These are phyloP conservation scores for Aspergillus brasiliensis DNA, from an alignment of 2,329 filamentous ascomycete species.

Conservation along the genomic window DNA sequence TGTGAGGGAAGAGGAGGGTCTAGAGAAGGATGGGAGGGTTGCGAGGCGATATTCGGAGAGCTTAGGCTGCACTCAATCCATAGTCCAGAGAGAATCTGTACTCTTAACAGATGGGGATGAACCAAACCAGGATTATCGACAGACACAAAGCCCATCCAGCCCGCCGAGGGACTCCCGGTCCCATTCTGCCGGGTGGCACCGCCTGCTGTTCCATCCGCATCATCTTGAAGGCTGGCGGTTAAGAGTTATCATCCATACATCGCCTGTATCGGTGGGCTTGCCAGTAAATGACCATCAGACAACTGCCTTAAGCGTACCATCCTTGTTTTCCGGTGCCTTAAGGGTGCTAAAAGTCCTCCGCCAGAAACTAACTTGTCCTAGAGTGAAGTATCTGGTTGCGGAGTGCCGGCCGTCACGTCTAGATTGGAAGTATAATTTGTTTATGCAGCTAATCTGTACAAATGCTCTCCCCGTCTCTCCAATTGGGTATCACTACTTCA, in stretches of 20 bases:
- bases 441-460: background rate
- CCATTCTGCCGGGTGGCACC: conserved; percentile 14
- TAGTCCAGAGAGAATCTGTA: background rate
- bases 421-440: background rate
- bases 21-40: background rate
- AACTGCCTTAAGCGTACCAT: background rate
- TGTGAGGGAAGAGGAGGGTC: conserved; percentile 1
- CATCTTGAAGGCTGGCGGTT: background rate
- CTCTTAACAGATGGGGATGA: background rate
- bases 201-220: conserved; percentile 6
- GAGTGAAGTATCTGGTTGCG: too few relatives aligned
- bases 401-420: background rate
- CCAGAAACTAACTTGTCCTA: too few relatives aligned
- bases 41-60: background rate
- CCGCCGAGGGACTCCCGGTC: background rate
- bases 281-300: background rate
- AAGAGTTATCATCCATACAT: background rate
- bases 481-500: background rate
- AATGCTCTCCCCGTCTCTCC: background rate
- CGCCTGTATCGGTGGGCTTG: background rate
- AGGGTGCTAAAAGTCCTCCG: too few relatives aligned
- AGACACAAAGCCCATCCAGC: background rate
- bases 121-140: background rate
- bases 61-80: background rate
- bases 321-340: too few relatives aligned